Conservation (phyloP, 106 monocot genomes). For the Agapanthus africanus region DNA sequence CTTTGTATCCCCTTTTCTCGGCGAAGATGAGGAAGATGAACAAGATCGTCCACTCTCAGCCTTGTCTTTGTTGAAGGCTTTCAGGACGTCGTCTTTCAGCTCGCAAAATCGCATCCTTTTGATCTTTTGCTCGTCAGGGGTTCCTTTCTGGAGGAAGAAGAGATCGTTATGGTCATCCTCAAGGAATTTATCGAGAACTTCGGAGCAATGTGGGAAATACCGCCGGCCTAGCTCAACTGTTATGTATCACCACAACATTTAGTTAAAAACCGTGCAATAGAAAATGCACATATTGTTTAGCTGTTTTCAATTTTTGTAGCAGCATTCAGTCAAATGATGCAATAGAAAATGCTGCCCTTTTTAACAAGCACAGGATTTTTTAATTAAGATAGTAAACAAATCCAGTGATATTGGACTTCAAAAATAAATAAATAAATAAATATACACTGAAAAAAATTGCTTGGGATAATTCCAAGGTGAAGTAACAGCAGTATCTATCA, state of each 20-base stretch:
- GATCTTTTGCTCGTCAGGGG: constrained; percentile 61
- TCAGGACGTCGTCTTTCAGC: constrained; percentile 65
- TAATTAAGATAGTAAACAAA: no score
- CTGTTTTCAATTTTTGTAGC: no score
- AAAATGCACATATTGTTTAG: no score
- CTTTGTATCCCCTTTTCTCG: constrained; percentile 20
- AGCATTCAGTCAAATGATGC: no score
- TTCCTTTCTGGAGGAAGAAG: constrained; percentile 46
- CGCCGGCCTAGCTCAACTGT: constrained; percentile 75
- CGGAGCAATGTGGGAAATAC: constrained; percentile 75
- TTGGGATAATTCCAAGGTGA: background rate
- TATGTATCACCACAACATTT: constrained; percentile 3
- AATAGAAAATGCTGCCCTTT: no score
- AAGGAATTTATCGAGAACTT: constrained; percentile 76
- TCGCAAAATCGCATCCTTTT: constrained; percentile 73
- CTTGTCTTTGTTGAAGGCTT: constrained; percentile 89
- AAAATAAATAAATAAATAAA: no score
- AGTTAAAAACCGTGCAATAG: no score
- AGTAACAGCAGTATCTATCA: background rate
- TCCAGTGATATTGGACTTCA: no score
- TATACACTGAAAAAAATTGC: background rate
- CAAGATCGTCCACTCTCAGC: constrained; percentile 19
- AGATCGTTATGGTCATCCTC: constrained; percentile 65
- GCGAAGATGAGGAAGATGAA: constrained; percentile 42
- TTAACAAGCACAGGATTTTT: no score